Conservation (phyloP, 768 basidiomycete genomes). For the Mycena metata region DNA sequence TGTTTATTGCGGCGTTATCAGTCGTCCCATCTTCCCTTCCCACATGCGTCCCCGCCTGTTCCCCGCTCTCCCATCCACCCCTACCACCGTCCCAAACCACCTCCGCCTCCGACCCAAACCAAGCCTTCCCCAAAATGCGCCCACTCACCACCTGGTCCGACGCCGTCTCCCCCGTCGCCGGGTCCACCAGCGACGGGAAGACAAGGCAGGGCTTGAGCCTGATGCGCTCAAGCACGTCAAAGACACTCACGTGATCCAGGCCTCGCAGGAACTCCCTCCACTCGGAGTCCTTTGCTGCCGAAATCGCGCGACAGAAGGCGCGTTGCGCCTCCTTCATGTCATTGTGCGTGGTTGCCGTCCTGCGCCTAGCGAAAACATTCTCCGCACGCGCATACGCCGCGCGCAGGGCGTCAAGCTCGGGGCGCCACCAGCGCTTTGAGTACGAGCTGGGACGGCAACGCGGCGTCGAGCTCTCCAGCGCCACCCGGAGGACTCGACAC, state of each 20-base stretch:
- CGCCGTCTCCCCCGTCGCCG: neutral
- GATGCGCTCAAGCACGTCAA: no score
- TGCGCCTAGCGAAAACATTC: no score
- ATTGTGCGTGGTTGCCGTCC: neutral
- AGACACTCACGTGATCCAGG: neutral
- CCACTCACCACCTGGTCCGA: slow-evolving; percentile 4
- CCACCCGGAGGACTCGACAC: neutral
- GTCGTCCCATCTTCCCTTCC: no score
- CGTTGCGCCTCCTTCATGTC: neutral
- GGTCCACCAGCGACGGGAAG: slow-evolving; percentile 19
- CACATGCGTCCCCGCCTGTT: no score
- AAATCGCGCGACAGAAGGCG: neutral
- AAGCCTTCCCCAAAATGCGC: slow-evolving; percentile 3
- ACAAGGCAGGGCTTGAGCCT: neutral
- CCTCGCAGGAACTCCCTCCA: no score
- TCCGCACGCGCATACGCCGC: no score
- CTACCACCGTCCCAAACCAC: neutral
- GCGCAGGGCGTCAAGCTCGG: neutral
- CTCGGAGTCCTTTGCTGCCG: no score
- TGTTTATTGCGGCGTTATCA: no score
- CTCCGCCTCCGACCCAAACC: slow-evolving; percentile 5
- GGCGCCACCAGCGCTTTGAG: slow-evolving; percentile 1
- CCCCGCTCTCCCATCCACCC: no score
- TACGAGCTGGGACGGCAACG: neutral
- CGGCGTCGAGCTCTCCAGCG: neutral